Base-by-base conservation (phyloP, 2,329 filamentous ascomycete species). In the Beauveria sp. region DNA sequence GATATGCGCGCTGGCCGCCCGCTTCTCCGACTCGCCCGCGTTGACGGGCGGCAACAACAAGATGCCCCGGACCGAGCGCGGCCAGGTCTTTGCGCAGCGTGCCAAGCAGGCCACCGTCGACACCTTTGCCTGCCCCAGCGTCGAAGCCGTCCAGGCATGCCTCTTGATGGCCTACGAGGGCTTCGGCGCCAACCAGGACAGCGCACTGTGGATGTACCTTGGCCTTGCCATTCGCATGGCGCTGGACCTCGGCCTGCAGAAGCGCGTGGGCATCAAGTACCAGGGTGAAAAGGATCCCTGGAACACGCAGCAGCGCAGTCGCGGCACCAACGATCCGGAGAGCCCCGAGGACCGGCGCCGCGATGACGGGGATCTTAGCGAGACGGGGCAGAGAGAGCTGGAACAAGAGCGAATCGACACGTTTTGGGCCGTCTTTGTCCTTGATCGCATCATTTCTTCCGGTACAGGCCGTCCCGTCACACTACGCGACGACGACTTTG, bases 141-240 rank as follows among this genome's bases (percentile, higher is more conserved):
- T 96, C 1, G 88, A 89, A 26, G 91, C 90, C 10, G 90, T 95
- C 0, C 92, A 96, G 68, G 90, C 91, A 0, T 92, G 88, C 54
- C 75, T 96, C 12, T 76, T 96, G 30, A 84, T 96, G 74, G 91
- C 91, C 0, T 96, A 96, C 69, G 91, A 96, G 66, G 88, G 93
- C 49, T 96, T 96, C 67, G 92, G 91, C 1, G 89, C 90, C 12
- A 90, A 91, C 66, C 90, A 93, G 67, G 92, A 96, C 69, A 96
- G 91, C 71, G 90, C 91, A 0, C 74, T 96, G 7, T 96, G 92
- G 91, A 96, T 96, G 91, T 96, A 96, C 70, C 79, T 96, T 1
- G 92, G 91, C 0, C 87, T 93, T 57, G 88, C 91, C 0, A 96
- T 96, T 63, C 86, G 91, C 16, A 89, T 92, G 85, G 88, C 88